phyloP scores from a whole-genome alignment of 106 monocot genomes.

The Phalaenopsis aphrodite region DNA sequence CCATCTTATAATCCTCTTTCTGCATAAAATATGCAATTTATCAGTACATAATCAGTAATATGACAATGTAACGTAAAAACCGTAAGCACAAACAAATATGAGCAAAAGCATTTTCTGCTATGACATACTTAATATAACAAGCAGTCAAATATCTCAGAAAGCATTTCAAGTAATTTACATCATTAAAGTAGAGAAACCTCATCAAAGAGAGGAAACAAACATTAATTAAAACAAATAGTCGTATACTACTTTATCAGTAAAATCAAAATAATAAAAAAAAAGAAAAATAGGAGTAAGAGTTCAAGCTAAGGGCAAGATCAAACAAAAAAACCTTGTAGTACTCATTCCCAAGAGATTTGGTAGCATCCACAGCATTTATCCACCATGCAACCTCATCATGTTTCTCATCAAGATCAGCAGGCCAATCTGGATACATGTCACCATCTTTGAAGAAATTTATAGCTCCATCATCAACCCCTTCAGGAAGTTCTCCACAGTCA shows the following conservation, averaged over 20 bases:
- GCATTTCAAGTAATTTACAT: not conserved
- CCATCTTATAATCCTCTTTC: conserved; percentile 52
- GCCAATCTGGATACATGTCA: conserved; percentile 76
- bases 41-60: not conserved
- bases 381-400: conserved; percentile 45
- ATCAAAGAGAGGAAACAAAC: not conserved
- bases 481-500: conserved; percentile 69
- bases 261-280: not conserved
- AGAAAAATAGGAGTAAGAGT: not conserved
- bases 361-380: conserved; percentile 42
- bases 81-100: not conserved
- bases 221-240: not conserved
- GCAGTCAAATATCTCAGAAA: not conserved
- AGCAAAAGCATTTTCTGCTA: not conserved
- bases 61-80: not conserved
- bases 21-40: conserved; percentile 6
- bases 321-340: conserved; percentile 29
- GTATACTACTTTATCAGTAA: not conserved
- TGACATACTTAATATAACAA: not conserved
- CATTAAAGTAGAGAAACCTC: not conserved
- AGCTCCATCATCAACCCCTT: conserved; percentile 57
- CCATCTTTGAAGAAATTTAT: conserved; percentile 82
- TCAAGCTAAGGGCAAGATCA: not conserved
- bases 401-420: conserved; percentile 36
- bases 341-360: conserved; percentile 38